Percentiles rank a stretch among this genome's conserved stretches.
Conservation (phyloP, 805 yeast genomes). For the Zygoascus tannicola region DNA sequence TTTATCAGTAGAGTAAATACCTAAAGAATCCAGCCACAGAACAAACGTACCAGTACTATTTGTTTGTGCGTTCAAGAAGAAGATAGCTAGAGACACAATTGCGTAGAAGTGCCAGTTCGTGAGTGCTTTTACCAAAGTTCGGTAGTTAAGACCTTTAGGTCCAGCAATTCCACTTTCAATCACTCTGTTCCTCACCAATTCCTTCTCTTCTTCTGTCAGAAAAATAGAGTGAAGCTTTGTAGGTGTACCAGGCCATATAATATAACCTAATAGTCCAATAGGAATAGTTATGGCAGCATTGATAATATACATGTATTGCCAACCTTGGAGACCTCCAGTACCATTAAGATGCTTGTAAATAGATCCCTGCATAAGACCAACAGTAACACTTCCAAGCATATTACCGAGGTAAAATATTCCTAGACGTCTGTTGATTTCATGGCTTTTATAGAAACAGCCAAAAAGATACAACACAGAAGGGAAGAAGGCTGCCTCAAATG, state of each 20-base stretch:
- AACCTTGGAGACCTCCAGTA: slow-evolving; percentile 44
- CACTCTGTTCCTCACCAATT: slow-evolving; percentile 40
- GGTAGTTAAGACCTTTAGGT: background rate
- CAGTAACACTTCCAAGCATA: slow-evolving; percentile 50
- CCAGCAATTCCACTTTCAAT: slow-evolving; percentile 7
- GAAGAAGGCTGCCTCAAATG: slow-evolving; percentile 59
- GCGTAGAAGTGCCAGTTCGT: slow-evolving; percentile 53
- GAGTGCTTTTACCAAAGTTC: slow-evolving; percentile 32
- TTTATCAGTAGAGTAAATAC: slow-evolving; percentile 14
- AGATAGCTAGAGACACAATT: slow-evolving; percentile 43
- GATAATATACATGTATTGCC: slow-evolving; percentile 68
- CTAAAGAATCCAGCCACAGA: slow-evolving; percentile 53
- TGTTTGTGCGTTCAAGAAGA: no score
- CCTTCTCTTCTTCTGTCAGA: slow-evolving; percentile 48
- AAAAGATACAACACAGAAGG: slow-evolving; percentile 35
- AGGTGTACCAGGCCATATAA: slow-evolving; percentile 60
- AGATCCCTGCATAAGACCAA: slow-evolving; percentile 55
- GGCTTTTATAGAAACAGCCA: slow-evolving; percentile 50
- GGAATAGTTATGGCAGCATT: slow-evolving; percentile 53
- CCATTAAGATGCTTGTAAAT: slow-evolving; percentile 41
- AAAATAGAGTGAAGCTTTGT: slow-evolving; percentile 43
- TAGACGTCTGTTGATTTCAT: slow-evolving; percentile 54
- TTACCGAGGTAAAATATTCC: slow-evolving; percentile 55
- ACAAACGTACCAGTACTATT: slow-evolving; percentile 44
- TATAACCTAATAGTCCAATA: slow-evolving; percentile 48